Conservation (phyloP, 306 rosid species). For the Vicia villosa region DNA sequence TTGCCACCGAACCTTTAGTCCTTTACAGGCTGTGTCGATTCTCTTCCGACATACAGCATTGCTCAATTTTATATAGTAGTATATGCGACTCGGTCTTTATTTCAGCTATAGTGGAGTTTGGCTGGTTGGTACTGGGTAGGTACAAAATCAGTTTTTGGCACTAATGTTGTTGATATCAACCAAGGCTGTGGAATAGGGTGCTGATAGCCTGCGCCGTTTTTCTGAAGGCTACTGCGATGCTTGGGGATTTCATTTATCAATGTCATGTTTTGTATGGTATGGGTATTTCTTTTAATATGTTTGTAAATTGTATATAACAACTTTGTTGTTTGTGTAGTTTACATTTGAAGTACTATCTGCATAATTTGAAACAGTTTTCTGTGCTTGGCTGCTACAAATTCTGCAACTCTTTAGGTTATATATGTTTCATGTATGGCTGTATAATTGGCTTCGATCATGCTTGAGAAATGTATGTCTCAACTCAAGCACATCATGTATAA, state of each 20-base stretch:
- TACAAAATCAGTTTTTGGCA: constrained; percentile 22
- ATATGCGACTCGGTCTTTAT: constrained; percentile 14
- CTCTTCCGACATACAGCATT: constrained; percentile 24
- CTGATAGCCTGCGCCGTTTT: constrained; percentile 17
- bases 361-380: constrained; percentile 15
- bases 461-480: neutral
- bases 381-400: constrained; percentile 1
- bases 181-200: constrained; percentile 23
- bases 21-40: constrained; percentile 32
- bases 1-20: constrained; percentile 26
- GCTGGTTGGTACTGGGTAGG: constrained; percentile 27
- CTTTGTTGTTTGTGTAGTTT: constrained; percentile 8
- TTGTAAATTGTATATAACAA: constrained; percentile 32
- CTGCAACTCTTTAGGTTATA: neutral
- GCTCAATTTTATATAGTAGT: constrained; percentile 6
- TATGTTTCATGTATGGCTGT: constrained; percentile 17
- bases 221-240: constrained; percentile 17
- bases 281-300: constrained; percentile 22
- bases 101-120: constrained; percentile 36
- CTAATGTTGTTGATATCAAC: constrained; percentile 18
- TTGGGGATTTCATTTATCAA: neutral
- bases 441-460: neutral
- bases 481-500: neutral
- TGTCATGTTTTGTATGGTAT: constrained; percentile 31
- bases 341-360: constrained; percentile 17